Evolutionary conservation across 2,329 filamentous ascomycete genomes (phyloP).

Genomic region (Aspergillus eucalypticola): DNA sequence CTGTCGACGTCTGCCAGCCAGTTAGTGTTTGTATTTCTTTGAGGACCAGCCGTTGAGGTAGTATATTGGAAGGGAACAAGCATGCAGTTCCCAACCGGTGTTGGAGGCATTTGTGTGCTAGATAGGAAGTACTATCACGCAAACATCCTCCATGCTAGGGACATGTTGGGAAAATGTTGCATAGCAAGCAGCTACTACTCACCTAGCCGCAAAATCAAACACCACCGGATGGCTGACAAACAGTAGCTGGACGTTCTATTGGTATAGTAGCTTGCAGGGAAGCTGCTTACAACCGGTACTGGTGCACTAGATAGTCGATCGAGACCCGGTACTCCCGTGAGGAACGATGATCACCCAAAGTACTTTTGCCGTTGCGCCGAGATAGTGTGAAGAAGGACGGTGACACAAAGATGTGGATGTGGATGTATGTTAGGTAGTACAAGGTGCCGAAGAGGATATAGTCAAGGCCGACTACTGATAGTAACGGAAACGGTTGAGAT

Average conservation of each 20-base stretch:
- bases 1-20: slow-evolving; percentile 9
- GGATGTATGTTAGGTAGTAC: neutral
- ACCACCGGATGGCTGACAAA: neutral
- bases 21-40: slow-evolving; percentile 9
- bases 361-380: slow-evolving; percentile 10
- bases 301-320: slow-evolving; percentile 11
- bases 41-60: neutral
- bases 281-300: slow-evolving; percentile 17
- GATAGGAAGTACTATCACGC: neutral
- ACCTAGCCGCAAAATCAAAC: neutral
- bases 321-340: slow-evolving; percentile 1
- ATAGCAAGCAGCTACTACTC: slow-evolving; percentile 2
- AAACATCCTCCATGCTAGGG: neutral
- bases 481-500: neutral
- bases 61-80: neutral
- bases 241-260: neutral
- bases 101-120: neutral
- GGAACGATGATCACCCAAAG: slow-evolving; percentile 1
- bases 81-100: neutral
- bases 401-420: slow-evolving; percentile 18
- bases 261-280: slow-evolving; percentile 10
- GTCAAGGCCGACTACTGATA: neutral
- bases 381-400: slow-evolving; percentile 16
- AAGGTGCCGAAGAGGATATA: neutral
- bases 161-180: neutral